Evolutionary conservation across 106 monocot species (phyloP).

Genomic region (Iris macrosiphon): DNA sequence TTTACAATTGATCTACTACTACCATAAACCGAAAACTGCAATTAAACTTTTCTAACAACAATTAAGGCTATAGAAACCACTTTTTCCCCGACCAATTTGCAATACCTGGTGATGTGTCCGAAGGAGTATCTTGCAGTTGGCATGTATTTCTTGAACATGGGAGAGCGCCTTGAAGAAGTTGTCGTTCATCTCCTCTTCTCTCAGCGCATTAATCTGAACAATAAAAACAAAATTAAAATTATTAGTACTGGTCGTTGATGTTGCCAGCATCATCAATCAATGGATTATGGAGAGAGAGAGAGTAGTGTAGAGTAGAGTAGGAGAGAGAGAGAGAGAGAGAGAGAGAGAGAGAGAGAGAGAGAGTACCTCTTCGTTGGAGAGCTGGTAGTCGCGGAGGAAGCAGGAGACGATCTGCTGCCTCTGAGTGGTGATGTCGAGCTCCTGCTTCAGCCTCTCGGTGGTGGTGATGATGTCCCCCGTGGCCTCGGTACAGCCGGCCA

Average conservation of each 20-base stretch:
- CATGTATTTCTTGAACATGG: slow-evolving; percentile 98
- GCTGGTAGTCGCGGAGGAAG: slow-evolving; percentile 93
- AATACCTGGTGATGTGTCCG: slow-evolving; percentile 95
- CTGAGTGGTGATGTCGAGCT: slow-evolving; percentile 84
- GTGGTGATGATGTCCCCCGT: slow-evolving; percentile 92
- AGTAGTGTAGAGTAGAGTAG: no score
- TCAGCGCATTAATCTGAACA: slow-evolving; percentile 78
- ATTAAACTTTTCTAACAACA: no score
- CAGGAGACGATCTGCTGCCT: slow-evolving; percentile 91
- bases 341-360: no score
- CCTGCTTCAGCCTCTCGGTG: slow-evolving; percentile 87
- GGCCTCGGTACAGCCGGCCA: slow-evolving; percentile 68
- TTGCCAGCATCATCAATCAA: no score
- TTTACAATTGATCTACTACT: no score
- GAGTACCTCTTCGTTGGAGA: slow-evolving; percentile 97
- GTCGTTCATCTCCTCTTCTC: slow-evolving; percentile 87
- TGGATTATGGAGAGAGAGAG: no score
- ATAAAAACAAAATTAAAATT: no score
- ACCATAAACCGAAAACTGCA: no score
- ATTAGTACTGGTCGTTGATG: no score
- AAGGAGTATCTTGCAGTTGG: slow-evolving; percentile 87
- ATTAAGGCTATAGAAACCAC: no score
- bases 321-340: no score
- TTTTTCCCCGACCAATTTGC: no score
- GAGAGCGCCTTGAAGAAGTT: slow-evolving; percentile 90